A percentile compares a stretch with the other conserved stretches of the same genome.
Evolutionary conservation across 257 asterid genomes (phyloP).

Genomic region (Plantago ovata): DNA sequence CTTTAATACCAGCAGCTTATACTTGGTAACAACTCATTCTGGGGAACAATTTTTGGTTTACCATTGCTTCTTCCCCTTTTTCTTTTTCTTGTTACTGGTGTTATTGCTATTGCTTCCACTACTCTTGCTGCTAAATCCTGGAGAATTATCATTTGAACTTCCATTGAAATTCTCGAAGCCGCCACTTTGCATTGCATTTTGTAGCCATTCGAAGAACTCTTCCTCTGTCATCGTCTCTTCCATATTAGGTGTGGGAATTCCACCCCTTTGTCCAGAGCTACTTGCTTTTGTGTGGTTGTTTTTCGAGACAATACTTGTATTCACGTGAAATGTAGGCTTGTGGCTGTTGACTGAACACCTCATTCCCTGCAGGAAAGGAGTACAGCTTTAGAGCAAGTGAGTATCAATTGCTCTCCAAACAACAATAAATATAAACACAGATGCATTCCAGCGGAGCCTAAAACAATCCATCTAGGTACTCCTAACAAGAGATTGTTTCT

Average conservation of each 20-base stretch:
- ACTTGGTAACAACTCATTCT: constrained; percentile 20
- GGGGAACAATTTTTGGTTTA: constrained; percentile 30
- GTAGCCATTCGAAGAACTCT: constrained; percentile 84
- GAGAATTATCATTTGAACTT: too few species aligned
- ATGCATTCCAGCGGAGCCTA: background rate
- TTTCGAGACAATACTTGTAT: constrained; percentile 62
- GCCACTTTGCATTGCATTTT: constrained; percentile 71
- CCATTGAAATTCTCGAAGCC: constrained; percentile 41
- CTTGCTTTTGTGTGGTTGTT: constrained; percentile 46
- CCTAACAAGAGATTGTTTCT: background rate
- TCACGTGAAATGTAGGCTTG: constrained; percentile 89
- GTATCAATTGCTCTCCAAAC: background rate
- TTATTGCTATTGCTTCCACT: constrained; percentile 29
- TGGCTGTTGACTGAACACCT: constrained; percentile 79
- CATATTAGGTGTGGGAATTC: constrained; percentile 47
- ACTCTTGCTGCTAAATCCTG: constrained; percentile 41
- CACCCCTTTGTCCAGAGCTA: constrained; percentile 54
- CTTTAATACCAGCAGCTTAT: constrained; percentile 8
- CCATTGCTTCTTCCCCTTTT: constrained; percentile 77
- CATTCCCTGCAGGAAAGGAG: constrained; percentile 61
- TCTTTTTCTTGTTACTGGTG: constrained; percentile 59
- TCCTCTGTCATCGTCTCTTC: constrained; percentile 85
- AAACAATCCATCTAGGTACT: background rate
- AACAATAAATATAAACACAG: too few species aligned
- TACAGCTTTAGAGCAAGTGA: constrained; percentile 2